A percentile compares a stretch with the other conserved stretches of the same genome.
These are phyloP conservation scores for Fusarium annulatum DNA, from an alignment of 2,329 filamentous ascomycete species.

Conservation along the genomic window DNA sequence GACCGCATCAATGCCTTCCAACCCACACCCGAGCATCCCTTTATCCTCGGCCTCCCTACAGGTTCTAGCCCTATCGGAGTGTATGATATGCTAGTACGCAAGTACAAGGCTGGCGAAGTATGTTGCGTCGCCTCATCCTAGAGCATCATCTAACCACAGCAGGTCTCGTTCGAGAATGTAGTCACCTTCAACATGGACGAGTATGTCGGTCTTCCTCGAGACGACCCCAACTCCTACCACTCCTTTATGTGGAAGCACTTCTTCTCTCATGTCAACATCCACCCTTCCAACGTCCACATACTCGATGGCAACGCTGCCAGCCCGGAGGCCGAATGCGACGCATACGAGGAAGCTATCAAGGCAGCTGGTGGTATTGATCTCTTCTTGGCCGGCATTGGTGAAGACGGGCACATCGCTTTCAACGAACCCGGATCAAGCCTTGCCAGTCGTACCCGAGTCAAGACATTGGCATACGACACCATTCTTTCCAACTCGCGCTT, in stretches of 20 bases:
- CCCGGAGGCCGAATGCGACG: conserved; percentile 79
- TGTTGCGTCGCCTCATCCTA: conserved; percentile 33
- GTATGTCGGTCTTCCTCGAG: conserved; percentile 84
- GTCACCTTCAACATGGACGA: conserved; percentile 96
- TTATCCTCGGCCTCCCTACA: conserved; percentile 85
- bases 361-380: conserved; percentile 82
- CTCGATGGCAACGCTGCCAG: conserved; percentile 83
- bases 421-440: conserved; percentile 88
- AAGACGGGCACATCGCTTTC: conserved; percentile 90
- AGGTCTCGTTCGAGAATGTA: conserved; percentile 88
- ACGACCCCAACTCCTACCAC: conserved; percentile 88
- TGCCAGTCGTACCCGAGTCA: conserved; percentile 81
- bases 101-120: conserved; percentile 73
- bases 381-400: conserved; percentile 86
- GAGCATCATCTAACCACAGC: conserved; percentile 26
- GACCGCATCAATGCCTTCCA: conserved; percentile 82
- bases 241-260: conserved; percentile 95
- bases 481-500: conserved; percentile 88
- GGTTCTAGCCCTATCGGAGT: conserved; percentile 83
- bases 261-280: conserved; percentile 86
- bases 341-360: conserved; percentile 83
- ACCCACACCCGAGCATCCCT: conserved; percentile 77
- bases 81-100: conserved; percentile 79
- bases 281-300: conserved; percentile 85
- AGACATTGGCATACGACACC: conserved; percentile 88